Conservation (phyloP, 2,329 filamentous ascomycete genomes). For the Clonostachys chloroleuca region DNA sequence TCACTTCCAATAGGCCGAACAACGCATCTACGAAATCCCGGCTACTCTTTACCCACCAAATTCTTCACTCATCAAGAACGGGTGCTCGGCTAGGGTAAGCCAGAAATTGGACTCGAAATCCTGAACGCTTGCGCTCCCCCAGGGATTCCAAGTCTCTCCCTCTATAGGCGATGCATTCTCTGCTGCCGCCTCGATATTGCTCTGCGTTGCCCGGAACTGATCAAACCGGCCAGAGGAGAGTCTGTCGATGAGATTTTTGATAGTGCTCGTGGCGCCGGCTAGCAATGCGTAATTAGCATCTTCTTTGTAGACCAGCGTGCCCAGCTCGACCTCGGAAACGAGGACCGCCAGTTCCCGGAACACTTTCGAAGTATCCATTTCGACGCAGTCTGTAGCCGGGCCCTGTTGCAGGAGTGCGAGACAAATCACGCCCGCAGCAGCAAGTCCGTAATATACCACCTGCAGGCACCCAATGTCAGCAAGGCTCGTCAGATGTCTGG, state of each 20-base stretch:
- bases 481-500: background rate
- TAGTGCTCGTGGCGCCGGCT: constrained; percentile 8
- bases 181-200: too few species aligned
- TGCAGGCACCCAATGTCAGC: background rate
- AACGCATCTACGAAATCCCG: too few species aligned
- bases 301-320: constrained; percentile 7
- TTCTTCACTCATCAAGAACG: too few species aligned
- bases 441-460: constrained; percentile 10
- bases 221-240: constrained; percentile 14
- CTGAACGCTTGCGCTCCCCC: too few species aligned
- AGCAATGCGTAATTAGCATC: constrained; percentile 12
- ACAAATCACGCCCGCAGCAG: constrained; percentile 9
- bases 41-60: too few species aligned
- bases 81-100: too few species aligned
- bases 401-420: constrained; percentile 6
- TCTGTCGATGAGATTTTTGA: constrained; percentile 20
- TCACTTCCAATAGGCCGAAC: too few species aligned
- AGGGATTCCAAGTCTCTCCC: too few species aligned
- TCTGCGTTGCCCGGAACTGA: too few species aligned
- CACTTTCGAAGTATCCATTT: constrained; percentile 3
- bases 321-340: constrained; percentile 10
- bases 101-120: too few species aligned
- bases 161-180: too few species aligned
- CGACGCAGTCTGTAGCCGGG: constrained; percentile 1
- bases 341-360: constrained; percentile 9